phyloP scores from a whole-genome alignment of 352 stramenopile genomes.

The Pythium angustatum region DNA sequence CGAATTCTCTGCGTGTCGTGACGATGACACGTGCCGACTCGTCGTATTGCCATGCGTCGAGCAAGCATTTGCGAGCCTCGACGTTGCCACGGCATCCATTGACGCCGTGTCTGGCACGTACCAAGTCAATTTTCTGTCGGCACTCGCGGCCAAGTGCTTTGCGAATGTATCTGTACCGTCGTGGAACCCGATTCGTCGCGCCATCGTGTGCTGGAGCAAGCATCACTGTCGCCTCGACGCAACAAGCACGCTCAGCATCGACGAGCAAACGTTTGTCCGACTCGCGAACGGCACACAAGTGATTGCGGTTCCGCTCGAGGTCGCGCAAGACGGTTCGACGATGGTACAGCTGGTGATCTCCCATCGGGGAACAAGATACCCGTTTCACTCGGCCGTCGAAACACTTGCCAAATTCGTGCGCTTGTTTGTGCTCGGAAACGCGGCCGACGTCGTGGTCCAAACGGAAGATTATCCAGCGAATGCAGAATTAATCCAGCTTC shows the following conservation, averaged over 20 bases:
- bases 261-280: conserved; percentile 15
- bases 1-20: conserved; percentile 15
- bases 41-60: conserved; percentile 17
- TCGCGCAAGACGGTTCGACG: not conserved
- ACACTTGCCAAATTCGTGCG: conserved; percentile 26
- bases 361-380: not conserved
- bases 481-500: conserved; percentile 12
- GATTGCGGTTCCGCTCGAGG: conserved; percentile 2
- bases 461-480: not conserved
- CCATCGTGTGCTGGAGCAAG: conserved; percentile 9
- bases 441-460: conserved; percentile 20
- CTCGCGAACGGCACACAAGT: conserved; percentile 14
- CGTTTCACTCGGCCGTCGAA: conserved; percentile 15
- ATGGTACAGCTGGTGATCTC: not conserved
- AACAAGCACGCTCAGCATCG: not conserved
- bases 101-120: conserved; percentile 18
- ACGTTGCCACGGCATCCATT: not conserved
- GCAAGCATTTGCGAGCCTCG: not conserved
- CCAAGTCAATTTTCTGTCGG: conserved; percentile 6
- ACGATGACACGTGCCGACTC: conserved; percentile 7
- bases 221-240: conserved; percentile 4
- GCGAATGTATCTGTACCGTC: not conserved
- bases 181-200: conserved; percentile 22
- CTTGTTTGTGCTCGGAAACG: conserved; percentile 29
- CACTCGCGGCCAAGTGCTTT: conserved; percentile 15